A percentile compares a stretch with the other conserved stretches of the same genome.
These are phyloP conservation scores for Endothia cerciana DNA, from an alignment of 2,329 filamentous ascomycete species.

Conservation along the genomic window DNA sequence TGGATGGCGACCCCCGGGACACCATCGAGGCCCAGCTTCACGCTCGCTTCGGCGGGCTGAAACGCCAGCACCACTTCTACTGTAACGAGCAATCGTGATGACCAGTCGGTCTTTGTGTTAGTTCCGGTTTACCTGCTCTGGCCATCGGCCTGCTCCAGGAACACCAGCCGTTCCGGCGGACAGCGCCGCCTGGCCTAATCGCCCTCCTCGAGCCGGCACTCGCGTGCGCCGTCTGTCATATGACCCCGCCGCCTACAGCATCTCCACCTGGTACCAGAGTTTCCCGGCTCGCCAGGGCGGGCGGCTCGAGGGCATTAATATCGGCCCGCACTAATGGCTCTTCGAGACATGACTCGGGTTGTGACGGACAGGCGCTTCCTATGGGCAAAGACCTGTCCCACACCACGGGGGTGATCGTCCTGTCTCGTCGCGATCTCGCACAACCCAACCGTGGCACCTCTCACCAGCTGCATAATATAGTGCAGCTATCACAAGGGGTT, in stretches of 20 bases:
- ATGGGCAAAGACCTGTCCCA: not conserved
- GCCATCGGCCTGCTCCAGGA: not conserved
- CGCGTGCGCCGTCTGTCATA: not conserved
- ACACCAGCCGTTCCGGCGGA: not conserved
- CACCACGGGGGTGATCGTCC: not conserved
- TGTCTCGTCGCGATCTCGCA: conserved; percentile 10
- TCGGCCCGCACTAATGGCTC: not conserved
- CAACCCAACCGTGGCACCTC: not conserved
- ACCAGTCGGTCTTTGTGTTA: not conserved
- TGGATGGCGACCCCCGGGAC: not conserved
- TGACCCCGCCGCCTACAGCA: not conserved
- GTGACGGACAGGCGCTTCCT: not conserved
- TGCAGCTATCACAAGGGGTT: not conserved
- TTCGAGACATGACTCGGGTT: not conserved
- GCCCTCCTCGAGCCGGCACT: not conserved
- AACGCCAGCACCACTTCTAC: conserved; percentile 8
- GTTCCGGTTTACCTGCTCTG: not conserved
- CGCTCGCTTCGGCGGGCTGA: conserved; percentile 12
- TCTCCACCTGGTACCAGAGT: not conserved
- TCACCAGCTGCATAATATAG: not conserved
- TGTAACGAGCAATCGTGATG: not conserved
- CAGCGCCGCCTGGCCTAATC: not conserved
- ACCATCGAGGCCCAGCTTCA: not conserved
- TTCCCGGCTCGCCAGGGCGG: not conserved
- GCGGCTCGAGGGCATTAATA: not conserved